Evolutionary conservation across 768 basidiomycete genomes (phyloP).

Genomic region (Mycena indigotica): DNA sequence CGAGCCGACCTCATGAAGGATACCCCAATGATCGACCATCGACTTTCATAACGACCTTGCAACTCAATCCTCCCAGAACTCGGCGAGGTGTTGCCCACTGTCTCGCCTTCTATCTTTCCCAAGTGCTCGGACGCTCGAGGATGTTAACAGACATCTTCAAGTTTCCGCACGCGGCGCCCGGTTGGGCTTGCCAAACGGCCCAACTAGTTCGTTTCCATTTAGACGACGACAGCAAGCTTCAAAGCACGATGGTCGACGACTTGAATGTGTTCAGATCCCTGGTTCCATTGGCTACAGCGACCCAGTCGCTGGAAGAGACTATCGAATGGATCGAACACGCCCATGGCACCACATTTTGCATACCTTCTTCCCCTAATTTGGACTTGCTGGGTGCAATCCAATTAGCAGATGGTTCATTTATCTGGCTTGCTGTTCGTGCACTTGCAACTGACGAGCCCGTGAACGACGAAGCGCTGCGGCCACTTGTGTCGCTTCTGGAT

Average conservation of each 20-base stretch:
- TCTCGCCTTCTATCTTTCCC: too few species aligned
- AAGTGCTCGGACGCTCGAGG: neutral
- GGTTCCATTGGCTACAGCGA: neutral
- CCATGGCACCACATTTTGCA: conserved; percentile 2
- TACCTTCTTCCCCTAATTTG: conserved; percentile 1
- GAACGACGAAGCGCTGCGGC: neutral
- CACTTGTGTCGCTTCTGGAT: neutral
- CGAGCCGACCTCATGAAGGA: too few species aligned
- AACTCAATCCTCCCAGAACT: too few species aligned
- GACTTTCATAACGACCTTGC: too few species aligned
- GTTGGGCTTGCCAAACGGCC: conserved; percentile 40
- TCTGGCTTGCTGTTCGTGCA: conserved; percentile 5
- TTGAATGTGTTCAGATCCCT: neutral
- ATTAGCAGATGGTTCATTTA: conserved; percentile 3
- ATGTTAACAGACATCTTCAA: conserved; percentile 34
- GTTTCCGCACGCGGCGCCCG: conserved; percentile 35
- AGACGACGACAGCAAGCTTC: neutral
- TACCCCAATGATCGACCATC: too few species aligned
- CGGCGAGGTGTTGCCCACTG: too few species aligned
- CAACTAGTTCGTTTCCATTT: conserved; percentile 39
- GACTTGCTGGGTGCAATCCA: conserved; percentile 3
- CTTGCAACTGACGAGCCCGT: neutral
- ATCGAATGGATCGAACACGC: conserved; percentile 3
- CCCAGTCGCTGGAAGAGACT: neutral
- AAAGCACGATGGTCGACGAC: neutral